These are phyloP conservation scores for Nymphaea thermarum DNA, from an alignment of 164 flowering plant genomes.

Conservation along the genomic window DNA sequence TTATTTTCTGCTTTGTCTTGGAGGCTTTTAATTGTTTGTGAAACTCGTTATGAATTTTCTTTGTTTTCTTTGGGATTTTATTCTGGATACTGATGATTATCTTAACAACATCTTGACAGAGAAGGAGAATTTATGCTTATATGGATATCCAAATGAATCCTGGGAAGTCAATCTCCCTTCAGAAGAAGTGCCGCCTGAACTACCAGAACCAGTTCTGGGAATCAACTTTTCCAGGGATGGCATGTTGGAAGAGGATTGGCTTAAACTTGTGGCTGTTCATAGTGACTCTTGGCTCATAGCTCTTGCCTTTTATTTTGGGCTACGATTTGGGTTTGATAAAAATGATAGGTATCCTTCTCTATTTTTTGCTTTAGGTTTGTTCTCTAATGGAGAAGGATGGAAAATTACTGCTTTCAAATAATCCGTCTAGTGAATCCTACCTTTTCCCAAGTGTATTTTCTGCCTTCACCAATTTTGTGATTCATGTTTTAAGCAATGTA, in stretches of 20 bases:
- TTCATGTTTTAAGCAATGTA: no score
- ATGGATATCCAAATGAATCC: constrained; percentile 68
- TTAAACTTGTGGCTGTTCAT: constrained; percentile 79
- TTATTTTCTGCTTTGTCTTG: no score
- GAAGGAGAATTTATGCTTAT: constrained; percentile 80
- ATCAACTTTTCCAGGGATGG: constrained; percentile 93
- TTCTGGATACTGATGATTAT: no score
- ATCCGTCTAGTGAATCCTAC: no score
- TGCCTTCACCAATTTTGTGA: no score
- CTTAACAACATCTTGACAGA: constrained; percentile 23
- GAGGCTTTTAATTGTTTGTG: no score
- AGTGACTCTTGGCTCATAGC: constrained; percentile 93
- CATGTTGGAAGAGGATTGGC: constrained; percentile 82
- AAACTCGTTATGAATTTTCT: no score
- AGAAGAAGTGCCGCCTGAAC: constrained; percentile 92
- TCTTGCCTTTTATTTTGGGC: constrained; percentile 79
- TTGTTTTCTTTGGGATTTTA: no score
- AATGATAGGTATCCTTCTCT: constrained; percentile 53
- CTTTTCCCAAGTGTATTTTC: no score
- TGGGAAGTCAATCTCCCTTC: constrained; percentile 93
- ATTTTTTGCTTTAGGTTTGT: no score
- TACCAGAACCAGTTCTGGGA: constrained; percentile 93
- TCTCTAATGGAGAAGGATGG: no score
- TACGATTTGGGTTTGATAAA: constrained; percentile 44
- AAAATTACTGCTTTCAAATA: no score